Conservation (phyloP, 805 yeast species). For the Kurtzmaniella cleridarum region DNA sequence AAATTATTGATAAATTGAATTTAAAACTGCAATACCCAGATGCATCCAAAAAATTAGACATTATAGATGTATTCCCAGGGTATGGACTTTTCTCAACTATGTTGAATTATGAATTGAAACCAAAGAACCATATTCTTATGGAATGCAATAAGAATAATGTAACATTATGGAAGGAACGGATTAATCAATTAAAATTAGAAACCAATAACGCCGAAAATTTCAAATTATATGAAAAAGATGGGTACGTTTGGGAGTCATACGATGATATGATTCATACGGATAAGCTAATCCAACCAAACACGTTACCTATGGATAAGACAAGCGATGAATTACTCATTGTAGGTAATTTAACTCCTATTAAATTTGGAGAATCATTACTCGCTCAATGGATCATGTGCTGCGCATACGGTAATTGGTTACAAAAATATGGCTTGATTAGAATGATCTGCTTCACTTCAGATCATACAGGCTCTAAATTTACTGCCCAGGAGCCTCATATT, state of each 20-base stretch:
- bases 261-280: constrained; percentile 40
- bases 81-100: constrained; percentile 57
- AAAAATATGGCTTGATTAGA: constrained; percentile 63
- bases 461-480: constrained; percentile 44
- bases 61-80: constrained; percentile 59
- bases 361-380: constrained; percentile 60
- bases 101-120: constrained; percentile 55
- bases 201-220: constrained; percentile 28
- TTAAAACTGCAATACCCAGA: constrained; percentile 32
- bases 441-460: constrained; percentile 68
- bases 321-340: constrained; percentile 53
- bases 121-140: constrained; percentile 58
- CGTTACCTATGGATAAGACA: constrained; percentile 29
- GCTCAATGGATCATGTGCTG: constrained; percentile 74
- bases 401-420: constrained; percentile 68
- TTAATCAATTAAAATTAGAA: constrained; percentile 15
- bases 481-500: constrained; percentile 48
- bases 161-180: constrained; percentile 23
- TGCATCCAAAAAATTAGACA: constrained; percentile 33
- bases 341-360: constrained; percentile 49
- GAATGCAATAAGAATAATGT: constrained; percentile 40
- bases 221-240: constrained; percentile 38
- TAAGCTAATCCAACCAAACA: constrained; percentile 30
- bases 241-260: constrained; percentile 66
- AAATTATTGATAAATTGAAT: constrained; percentile 43